Evolutionary conservation across 148 eudicot genomes (phyloP).

Genomic region (Rhododendron vialii): DNA sequence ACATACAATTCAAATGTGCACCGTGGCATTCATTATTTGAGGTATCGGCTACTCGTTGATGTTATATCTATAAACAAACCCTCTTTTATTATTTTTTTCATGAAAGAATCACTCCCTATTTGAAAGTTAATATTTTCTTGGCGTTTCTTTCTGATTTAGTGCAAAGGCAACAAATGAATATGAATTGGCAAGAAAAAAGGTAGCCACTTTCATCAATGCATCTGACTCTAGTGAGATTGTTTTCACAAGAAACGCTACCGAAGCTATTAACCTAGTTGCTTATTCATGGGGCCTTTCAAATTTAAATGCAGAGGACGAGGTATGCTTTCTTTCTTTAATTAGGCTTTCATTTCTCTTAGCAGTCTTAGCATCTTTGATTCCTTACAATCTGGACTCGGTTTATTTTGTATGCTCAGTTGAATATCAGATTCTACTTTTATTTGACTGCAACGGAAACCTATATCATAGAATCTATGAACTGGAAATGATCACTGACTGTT

Average conservation of each 20-base stretch:
- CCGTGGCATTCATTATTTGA: conserved; percentile 88
- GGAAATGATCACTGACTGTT: neutral
- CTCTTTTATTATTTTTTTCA: neutral
- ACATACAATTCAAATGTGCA: conserved; percentile 91
- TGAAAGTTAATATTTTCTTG: neutral
- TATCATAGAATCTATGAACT: neutral
- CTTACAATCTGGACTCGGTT: neutral
- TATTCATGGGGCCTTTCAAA: conserved; percentile 89
- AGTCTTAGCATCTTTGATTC: neutral
- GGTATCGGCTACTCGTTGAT: conserved; percentile 31
- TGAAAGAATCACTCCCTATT: neutral
- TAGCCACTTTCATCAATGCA: conserved; percentile 83
- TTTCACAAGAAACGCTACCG: conserved; percentile 95
- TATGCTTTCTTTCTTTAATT: conserved; percentile 14
- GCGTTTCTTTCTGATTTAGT: conserved; percentile 31
- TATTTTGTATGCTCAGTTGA: neutral
- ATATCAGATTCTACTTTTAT: neutral
- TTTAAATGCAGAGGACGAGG: conserved; percentile 84
- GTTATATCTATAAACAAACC: neutral
- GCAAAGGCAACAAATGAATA: conserved; percentile 91
- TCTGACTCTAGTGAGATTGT: conserved; percentile 66
- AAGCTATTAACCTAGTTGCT: conserved; percentile 93
- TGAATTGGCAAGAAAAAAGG: conserved; percentile 84
- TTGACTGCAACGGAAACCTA: neutral
- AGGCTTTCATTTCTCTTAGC: neutral